Evolutionary conservation across 2,329 filamentous ascomycete genomes (phyloP).

Genomic region (Acephala macrosclerotiorum): DNA sequence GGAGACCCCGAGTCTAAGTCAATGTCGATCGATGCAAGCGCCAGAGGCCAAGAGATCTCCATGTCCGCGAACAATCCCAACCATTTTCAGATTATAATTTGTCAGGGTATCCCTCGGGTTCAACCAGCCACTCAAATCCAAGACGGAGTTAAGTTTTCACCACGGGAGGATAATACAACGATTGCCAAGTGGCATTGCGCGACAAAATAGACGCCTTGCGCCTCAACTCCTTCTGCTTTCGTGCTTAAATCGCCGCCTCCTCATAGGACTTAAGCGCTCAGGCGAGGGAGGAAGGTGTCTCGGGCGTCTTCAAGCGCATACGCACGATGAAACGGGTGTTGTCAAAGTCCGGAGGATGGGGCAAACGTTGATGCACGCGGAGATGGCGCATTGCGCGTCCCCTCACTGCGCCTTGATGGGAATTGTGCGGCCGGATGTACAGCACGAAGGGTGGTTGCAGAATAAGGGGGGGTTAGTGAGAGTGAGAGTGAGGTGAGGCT

Average conservation of each 20-base stretch:
- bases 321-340: not conserved
- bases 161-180: not conserved
- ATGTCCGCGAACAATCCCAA: not conserved
- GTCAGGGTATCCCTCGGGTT: not conserved
- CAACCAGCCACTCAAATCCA: not conserved
- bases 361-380: not conserved
- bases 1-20: not conserved
- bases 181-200: not conserved
- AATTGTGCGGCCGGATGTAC: not conserved
- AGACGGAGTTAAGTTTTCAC: not conserved
- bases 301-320: slow-evolving; percentile 1
- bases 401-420: not conserved
- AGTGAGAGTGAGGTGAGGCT: not conserved
- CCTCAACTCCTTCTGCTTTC: not conserved
- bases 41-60: not conserved
- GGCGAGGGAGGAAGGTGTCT: not conserved
- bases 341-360: not conserved
- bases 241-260: not conserved
- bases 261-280: not conserved
- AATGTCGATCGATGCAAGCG: not conserved
- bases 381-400: not conserved
- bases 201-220: not conserved
- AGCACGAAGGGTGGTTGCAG: not conserved
- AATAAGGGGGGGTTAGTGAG: not conserved
- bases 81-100: too few relatives aligned